Evolutionary conservation across 192 early-diverging fungal genomes (phyloP).

Genomic region (Backusella mclennaniae): DNA sequence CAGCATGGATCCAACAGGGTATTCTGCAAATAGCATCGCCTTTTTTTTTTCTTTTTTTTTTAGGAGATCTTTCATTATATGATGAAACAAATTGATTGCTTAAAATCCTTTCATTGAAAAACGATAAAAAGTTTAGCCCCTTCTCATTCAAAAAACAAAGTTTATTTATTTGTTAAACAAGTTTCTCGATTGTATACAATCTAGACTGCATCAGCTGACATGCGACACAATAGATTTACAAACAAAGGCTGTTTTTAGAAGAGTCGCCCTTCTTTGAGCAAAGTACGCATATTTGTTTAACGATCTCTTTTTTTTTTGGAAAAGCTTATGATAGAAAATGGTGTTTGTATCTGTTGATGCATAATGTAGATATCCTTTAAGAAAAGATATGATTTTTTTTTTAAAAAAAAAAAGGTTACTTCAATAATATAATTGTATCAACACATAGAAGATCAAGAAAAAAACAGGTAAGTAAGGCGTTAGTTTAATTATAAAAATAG

Average conservation of each 20-base stretch:
- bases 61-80: not conserved
- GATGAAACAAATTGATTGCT: not conserved
- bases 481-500: not conserved
- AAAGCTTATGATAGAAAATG: not conserved
- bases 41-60: not conserved
- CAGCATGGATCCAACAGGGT: not conserved
- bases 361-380: not conserved
- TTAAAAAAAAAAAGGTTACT: not conserved
- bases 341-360: not conserved
- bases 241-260: not conserved
- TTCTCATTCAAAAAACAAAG: not conserved
- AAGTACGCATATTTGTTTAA: not conserved
- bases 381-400: no score
- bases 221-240: not conserved
- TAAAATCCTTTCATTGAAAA: not conserved
- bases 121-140: not conserved
- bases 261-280: not conserved
- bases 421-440: not conserved
- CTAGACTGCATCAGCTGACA: conserved; percentile 3
- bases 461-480: not conserved
- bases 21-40: not conserved
- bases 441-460: not conserved
- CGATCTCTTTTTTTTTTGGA: not conserved
- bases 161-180: not conserved
- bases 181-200: not conserved